Percentiles rank a stretch among this genome's conserved stretches.
phyloP scores from a whole-genome alignment of 73 alveolate species.

The Paramecium sexaurelia region DNA sequence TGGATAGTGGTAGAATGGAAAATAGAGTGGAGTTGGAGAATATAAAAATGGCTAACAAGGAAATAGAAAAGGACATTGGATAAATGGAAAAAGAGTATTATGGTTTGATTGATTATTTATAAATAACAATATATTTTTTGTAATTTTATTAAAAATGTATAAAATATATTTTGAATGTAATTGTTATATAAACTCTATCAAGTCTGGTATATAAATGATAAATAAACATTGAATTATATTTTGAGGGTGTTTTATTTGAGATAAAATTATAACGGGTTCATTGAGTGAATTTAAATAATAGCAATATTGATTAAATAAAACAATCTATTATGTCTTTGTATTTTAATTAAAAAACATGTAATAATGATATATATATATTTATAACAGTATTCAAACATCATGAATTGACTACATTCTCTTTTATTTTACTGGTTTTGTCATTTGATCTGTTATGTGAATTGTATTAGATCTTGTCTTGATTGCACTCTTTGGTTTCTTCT shows the following conservation, averaged over 20 bases:
- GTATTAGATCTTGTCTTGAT: not conserved
- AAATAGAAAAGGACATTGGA: constrained; percentile 64
- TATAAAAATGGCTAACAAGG: not conserved
- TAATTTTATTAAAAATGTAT: not conserved
- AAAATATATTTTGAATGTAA: not conserved
- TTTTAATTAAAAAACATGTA: no score
- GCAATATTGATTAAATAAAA: no score
- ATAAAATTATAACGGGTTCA: no score
- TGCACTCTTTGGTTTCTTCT: constrained; percentile 20
- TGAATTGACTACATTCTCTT: not conserved
- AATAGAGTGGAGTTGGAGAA: constrained; percentile 70
- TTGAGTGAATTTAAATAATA: no score
- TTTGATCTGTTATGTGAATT: not conserved
- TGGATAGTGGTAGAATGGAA: constrained; percentile 75
- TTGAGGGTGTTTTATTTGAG: no score
- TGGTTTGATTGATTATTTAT: constrained; percentile 32
- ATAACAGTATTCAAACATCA: not conserved
- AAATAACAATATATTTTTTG: not conserved
- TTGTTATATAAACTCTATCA: no score
- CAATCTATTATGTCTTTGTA: no score
- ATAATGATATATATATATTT: not conserved
- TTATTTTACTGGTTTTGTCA: not conserved
- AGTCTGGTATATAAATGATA: no score
- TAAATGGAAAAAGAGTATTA: constrained; percentile 56
- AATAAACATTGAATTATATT: no score